Percentiles rank a stretch among this genome's conserved stretches.
These are phyloP conservation scores for Leccinum fibrillosum DNA, from an alignment of 768 basidiomycete species.

Conservation along the genomic window DNA sequence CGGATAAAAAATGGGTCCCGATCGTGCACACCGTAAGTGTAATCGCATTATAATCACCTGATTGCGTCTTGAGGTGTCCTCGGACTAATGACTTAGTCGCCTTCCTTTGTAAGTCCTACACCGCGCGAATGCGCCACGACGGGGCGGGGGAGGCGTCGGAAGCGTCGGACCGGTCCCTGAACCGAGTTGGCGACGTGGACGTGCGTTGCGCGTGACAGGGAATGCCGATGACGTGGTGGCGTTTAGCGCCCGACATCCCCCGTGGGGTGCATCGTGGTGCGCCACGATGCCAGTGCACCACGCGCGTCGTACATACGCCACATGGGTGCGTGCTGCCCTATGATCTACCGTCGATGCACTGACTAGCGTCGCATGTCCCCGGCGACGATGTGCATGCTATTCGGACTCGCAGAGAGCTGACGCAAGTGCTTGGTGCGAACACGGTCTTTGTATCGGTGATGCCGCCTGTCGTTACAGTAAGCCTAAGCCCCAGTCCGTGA, in stretches of 20 bases:
- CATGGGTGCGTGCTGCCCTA: background rate
- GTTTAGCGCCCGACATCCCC: background rate
- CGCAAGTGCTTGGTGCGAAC: background rate
- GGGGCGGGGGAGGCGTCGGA: background rate
- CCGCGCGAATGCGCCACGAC: background rate
- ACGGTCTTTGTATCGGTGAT: background rate
- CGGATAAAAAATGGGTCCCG: background rate
- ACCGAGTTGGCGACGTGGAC: background rate
- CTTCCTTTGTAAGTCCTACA: background rate
- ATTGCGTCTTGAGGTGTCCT: background rate
- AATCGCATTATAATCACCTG: background rate
- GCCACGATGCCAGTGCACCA: background rate
- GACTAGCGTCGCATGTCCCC: too few relatives aligned
- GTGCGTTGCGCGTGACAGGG: background rate
- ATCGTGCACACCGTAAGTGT: background rate
- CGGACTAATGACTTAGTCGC: background rate
- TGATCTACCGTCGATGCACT: background rate
- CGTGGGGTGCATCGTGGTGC: background rate
- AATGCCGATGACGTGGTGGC: background rate
- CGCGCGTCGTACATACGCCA: background rate
- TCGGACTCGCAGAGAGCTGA: background rate
- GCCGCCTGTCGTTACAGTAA: background rate
- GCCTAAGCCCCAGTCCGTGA: background rate
- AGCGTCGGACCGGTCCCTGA: background rate
- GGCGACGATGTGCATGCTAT: too few relatives aligned